These are phyloP conservation scores for Sextonia rubra DNA, from an alignment of 164 flowering plant genomes.

Conservation along the genomic window DNA sequence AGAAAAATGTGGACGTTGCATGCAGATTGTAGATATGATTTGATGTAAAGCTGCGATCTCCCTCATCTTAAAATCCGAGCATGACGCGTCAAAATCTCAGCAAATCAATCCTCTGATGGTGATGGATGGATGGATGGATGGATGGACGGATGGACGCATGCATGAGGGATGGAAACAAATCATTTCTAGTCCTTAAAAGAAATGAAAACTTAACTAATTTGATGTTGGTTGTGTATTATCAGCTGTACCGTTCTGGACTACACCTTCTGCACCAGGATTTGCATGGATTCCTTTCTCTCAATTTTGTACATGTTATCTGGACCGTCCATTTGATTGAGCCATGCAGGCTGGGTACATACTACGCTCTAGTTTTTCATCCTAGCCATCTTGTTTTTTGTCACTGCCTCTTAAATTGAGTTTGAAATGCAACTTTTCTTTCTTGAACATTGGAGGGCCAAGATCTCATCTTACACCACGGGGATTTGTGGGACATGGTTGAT, in stretches of 20 bases:
- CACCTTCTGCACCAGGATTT: no score
- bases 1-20: background rate
- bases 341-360: no score
- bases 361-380: no score
- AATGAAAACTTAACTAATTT: conserved; percentile 18
- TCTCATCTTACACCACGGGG: no score
- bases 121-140: conserved; percentile 35
- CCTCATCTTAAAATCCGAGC: conserved; percentile 45
- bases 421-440: no score
- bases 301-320: no score
- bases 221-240: conserved; percentile 1
- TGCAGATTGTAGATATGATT: conserved; percentile 45
- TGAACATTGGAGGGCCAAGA: no score
- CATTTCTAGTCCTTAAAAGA: conserved; percentile 15
- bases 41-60: conserved; percentile 38
- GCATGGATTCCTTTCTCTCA: no score
- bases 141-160: conserved; percentile 3
- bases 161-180: conserved; percentile 15
- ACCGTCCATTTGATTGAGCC: no score
- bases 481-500: no score
- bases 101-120: conserved; percentile 34
- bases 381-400: no score
- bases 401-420: no score
- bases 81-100: conserved; percentile 47
- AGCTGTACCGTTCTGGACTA: background rate